Base-by-base conservation (phyloP, 192 early-diverging fungal genomes). In the Linnemannia zychae region DNA sequence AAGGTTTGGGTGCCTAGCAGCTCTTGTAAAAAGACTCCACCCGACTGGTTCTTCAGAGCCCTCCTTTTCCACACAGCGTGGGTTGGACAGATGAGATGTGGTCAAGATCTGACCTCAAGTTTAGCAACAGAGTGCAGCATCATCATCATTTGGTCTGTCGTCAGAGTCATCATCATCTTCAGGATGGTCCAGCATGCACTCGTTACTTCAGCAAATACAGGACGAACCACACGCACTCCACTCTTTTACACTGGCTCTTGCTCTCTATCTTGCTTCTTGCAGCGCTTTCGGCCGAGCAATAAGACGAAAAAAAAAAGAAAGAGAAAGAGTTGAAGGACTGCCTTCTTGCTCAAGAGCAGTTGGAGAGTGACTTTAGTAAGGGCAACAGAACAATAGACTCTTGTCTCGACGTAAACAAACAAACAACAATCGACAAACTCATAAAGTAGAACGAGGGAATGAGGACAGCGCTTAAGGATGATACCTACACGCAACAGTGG, bases 1-100 rank as follows among this genome's bases (percentile, higher is more conserved):
- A 22, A 22, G 18, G 68, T 22, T 78, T 52, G 52, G 68, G 60
- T 24, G 46, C 28, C 28, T 48, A 71, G 5, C 44, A 37, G 31
- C 40, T 5, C 3, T 24, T 47, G 52, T 70, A 77, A 37, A 69
- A 71, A 63, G 57, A 63, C 24, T 63, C 57, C 57, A 63, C 28
- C 57, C 57, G 57, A 63, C 28, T 63, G 57, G 57, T 33, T 3
- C 57, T 31, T 63, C 24, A 31, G 57, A 63, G 57, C 57, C 57
- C 11, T 63, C 57, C 31, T 63, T 24, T 31, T 28, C 15, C 28
- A 31, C 15, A 28, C 24, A 7, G 57, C 31, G 57, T n/a, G 57
- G 57, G 57, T 63, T 28, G 28, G 13, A 63, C 9, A 13, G 57
- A 63, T 63, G 57, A 63, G 57, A 63, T 63, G 57, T n/a, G 57